Percentiles rank a stretch among this genome's conserved stretches.
These are phyloP conservation scores for Lecanicillium sp. DNA, from an alignment of 2,329 filamentous ascomycete genomes.

Conservation along the genomic window DNA sequence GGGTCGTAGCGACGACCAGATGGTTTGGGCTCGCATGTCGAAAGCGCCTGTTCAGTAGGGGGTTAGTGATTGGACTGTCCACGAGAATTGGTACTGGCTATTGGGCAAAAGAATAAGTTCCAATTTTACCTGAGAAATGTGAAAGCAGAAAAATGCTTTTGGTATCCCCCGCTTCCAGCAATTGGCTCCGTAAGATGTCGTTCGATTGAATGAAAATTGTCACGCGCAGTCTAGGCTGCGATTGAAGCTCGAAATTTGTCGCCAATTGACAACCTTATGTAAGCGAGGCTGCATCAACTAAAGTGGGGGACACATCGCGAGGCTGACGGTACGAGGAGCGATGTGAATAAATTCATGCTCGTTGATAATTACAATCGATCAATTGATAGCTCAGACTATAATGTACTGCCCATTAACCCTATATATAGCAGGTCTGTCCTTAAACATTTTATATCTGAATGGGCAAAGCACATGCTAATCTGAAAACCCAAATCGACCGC, in stretches of 20 bases:
- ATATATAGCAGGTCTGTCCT: no score
- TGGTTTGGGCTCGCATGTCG: slow-evolving; percentile 27
- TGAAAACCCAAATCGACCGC: no score
- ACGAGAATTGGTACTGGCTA: background rate
- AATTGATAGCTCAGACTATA: no score
- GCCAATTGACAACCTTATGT: slow-evolving; percentile 9
- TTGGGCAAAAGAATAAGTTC: no score
- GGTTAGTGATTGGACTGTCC: background rate
- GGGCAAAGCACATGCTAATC: no score
- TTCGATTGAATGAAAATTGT: background rate
- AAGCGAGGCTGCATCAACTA: slow-evolving; percentile 11
- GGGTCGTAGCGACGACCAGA: slow-evolving; percentile 29
- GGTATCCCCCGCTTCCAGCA: background rate
- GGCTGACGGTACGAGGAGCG: background rate
- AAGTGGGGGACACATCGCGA: slow-evolving; percentile 4
- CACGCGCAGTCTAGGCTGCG: background rate
- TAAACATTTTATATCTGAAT: no score
- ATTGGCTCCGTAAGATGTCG: background rate
- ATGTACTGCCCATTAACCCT: no score
- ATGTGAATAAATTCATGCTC: background rate
- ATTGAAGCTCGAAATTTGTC: slow-evolving; percentile 14
- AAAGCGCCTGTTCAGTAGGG: background rate
- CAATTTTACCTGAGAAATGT: background rate
- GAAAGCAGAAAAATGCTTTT: background rate
- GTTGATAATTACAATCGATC: background rate